Base-by-base conservation (phyloP, 495 filamentous ascomycete genomes). In the Penicillium coffeae region DNA sequence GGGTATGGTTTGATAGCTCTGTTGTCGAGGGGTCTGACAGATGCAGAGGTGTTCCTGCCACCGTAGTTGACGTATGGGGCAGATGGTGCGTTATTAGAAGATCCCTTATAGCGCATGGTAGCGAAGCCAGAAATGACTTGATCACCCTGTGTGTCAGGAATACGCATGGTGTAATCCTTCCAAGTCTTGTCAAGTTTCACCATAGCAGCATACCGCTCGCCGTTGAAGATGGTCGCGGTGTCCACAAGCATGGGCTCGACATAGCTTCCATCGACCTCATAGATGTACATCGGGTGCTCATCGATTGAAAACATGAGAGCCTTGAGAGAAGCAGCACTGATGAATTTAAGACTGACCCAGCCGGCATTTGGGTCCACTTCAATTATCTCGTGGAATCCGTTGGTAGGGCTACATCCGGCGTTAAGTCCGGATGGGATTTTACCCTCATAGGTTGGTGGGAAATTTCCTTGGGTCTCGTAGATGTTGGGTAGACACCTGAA, bases 281-380 rank as follows among this genome's bases (percentile, higher is more conserved):
- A 73, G 18, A 73, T 48, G 39, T 55, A 66, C 63, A 73, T 65
- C 0, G 63, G 60, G 33, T 73, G 70, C 21, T 69, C 56, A 38
- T 73, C 69, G 13, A 73, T 63, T 9, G 74, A 75, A 35, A 79
- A 63, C 56, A 55, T 51, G 3, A 68, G 54, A 3, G 58, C 64
- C 18, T 72, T 65, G 12, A 74, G 44, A 21, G 62, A 57, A 2
- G 70, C 61, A 2, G 72, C 57, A 39, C 64, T 66, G 47, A 82
- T 71, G 38, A 80, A 62, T 15, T 78, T 75, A 8, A 80, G 56
- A 42, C 73, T 75, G 6, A 66, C 58, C 74, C 76, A 82, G 15
- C 56, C 49, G 20, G 60, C 32, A 0, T 45, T 44, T 8, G 60
- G 42, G 16, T 74, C 55, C 2, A 75, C 70, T 12, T 59, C 40